phyloP scores from a whole-genome alignment of 225 moss, liverwort and hornwort genomes.

The Asterella californica region DNA sequence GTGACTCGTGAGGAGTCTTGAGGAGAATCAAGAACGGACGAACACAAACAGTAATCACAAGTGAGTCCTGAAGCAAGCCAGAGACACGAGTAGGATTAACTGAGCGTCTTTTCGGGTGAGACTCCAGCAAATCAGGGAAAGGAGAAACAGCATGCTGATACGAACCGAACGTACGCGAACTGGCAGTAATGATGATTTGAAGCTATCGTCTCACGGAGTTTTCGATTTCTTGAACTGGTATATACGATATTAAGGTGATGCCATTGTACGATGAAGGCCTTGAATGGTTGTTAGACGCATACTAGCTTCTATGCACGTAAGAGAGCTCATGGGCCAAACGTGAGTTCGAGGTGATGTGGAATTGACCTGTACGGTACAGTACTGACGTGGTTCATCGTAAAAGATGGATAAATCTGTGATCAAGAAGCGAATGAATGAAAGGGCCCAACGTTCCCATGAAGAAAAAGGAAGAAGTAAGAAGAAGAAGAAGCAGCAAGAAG shows the following conservation, averaged over 20 bases:
- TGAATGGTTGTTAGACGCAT: slow-evolving; percentile 1
- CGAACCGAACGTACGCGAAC: background rate
- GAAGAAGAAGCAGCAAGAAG: background rate
- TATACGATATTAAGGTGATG: background rate
- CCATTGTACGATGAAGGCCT: background rate
- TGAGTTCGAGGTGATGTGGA: background rate
- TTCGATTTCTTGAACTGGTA: background rate
- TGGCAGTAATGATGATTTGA: background rate
- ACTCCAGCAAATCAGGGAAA: background rate
- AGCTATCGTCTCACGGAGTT: background rate
- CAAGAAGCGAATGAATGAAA: background rate
- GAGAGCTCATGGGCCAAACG: background rate
- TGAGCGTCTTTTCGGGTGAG: background rate
- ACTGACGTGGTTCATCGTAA: background rate
- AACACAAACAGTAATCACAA: background rate
- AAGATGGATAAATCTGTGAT: background rate
- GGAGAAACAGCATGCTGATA: background rate
- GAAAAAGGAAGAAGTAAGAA: too few relatives aligned
- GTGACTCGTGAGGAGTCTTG: background rate
- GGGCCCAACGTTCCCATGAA: background rate
- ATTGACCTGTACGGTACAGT: background rate
- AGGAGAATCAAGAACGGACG: background rate
- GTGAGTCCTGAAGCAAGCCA: background rate
- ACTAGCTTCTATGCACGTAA: background rate
- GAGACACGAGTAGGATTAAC: background rate